Conservation (phyloP, 768 basidiomycete genomes). For the Russula griseocarnosa region DNA sequence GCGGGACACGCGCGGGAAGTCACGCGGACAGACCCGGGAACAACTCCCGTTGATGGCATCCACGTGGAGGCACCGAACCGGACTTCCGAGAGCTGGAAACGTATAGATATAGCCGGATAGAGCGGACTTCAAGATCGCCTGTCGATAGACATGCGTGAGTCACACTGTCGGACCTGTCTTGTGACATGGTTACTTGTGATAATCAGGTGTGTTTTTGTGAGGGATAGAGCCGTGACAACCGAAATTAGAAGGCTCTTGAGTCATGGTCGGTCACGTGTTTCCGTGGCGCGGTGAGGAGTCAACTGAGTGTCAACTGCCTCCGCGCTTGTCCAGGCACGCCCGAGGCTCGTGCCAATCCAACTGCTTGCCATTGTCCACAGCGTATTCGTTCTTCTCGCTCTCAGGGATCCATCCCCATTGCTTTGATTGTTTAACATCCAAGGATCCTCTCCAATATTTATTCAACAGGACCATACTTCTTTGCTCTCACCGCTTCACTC, state of each 20-base stretch:
- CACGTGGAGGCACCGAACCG: too few relatives aligned
- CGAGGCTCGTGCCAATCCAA: not conserved
- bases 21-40: too few relatives aligned
- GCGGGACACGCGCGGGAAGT: too few relatives aligned
- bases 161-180: too few relatives aligned
- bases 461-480: constrained; percentile 8
- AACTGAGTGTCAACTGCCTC: not conserved
- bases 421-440: not conserved
- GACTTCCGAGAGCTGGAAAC: too few relatives aligned
- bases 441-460: constrained; percentile 14
- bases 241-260: constrained; percentile 13
- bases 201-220: not conserved
- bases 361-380: not conserved
- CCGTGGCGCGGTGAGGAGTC: not conserved
- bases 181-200: too few relatives aligned
- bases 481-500: not conserved
- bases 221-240: not conserved
- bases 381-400: not conserved
- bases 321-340: constrained; percentile 1
- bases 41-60: too few relatives aligned
- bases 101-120: too few relatives aligned
- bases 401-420: not conserved
- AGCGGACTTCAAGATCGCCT: too few relatives aligned
- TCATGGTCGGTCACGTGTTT: not conserved
- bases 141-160: too few relatives aligned